Base-by-base conservation (phyloP, 306 rosid genomes). In the Mucuna pruriens region DNA sequence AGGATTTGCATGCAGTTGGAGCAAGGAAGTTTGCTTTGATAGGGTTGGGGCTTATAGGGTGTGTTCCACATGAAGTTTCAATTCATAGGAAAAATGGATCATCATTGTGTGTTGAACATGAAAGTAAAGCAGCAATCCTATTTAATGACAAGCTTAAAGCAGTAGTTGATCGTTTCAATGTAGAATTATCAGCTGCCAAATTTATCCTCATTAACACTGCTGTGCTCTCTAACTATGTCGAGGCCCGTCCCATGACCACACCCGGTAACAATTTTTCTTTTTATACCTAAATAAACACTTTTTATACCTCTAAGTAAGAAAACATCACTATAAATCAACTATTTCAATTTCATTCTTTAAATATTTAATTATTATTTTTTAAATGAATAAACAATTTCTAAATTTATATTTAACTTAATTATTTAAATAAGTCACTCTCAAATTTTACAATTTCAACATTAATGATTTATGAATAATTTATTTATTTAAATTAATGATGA, bases 1-100 rank as follows among this genome's bases (percentile, higher is more conserved):
- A 91, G 91, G 81, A 12, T 2, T 80, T 93, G 89, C 62, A 90
- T 60, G 42, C 5, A 20, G 49, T 79, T 26, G 97, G 97, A 78
- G 97, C 90, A 57, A 94, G 90, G 58, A 92, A 92, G 76, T 26
- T 94, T 54, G 89, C 52, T 3, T 31, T 89, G 84, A 7, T 82
- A 70, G 97, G 96, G 8, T 6, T 86, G 19, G 78, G 84, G 42
- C 13, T 3, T 20, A 0, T 94, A 25, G 95, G 97, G 0, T 93
- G 97, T 79, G 20, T 82, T 45, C 97, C 93, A 26, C 44, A 10
- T 63, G 93, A 90, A 80, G 48, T 74, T 2, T 3, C 66, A 0
- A n/a, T 6, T 9, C 88, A 61, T 74, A 87, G 85, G 15, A 81
- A 86, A 67, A 57, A 52, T 3, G 90, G 87, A 3, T 54, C 86